phyloP scores from a whole-genome alignment of 371 early-diverging fungal species.

The Mortierella sp. region DNA sequence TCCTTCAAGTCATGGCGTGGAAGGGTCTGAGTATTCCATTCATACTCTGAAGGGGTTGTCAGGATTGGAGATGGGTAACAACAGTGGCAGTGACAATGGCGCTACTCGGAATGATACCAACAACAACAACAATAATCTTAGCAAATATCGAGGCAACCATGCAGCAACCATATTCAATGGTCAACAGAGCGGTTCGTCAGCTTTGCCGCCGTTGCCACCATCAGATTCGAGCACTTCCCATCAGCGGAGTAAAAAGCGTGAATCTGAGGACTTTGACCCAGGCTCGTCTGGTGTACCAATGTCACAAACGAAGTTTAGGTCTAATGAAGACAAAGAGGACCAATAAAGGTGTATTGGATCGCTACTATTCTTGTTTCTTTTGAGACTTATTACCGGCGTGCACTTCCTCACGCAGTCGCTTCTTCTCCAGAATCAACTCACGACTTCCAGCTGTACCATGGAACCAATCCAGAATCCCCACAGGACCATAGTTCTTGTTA shows the following conservation, averaged over 20 bases:
- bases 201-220: slow-evolving; percentile 18
- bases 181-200: slow-evolving; percentile 5
- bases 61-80: neutral
- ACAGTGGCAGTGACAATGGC: neutral
- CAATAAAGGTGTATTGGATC: neutral
- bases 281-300: slow-evolving; percentile 4
- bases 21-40: slow-evolving; percentile 33
- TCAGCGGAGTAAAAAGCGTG: slow-evolving; percentile 11
- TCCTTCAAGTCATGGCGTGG: slow-evolving; percentile 18
- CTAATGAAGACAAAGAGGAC: slow-evolving; percentile 7
- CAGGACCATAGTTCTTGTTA: slow-evolving; percentile 68
- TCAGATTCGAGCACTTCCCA: slow-evolving; percentile 5
- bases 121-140: neutral
- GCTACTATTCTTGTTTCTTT: neutral
- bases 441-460: slow-evolving; percentile 58
- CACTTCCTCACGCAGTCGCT: slow-evolving; percentile 24
- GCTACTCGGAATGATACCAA: neutral
- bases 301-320: slow-evolving; percentile 1
- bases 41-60: slow-evolving; percentile 28
- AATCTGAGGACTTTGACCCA: neutral
- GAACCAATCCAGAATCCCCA: slow-evolving; percentile 59
- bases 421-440: slow-evolving; percentile 35
- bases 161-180: slow-evolving; percentile 4
- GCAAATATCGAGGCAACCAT: neutral
- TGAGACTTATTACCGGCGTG: slow-evolving; percentile 10